Evolutionary conservation across 108 stramenopile species (phyloP).

Genomic region (Mayamaea pseudoterrestris): DNA sequence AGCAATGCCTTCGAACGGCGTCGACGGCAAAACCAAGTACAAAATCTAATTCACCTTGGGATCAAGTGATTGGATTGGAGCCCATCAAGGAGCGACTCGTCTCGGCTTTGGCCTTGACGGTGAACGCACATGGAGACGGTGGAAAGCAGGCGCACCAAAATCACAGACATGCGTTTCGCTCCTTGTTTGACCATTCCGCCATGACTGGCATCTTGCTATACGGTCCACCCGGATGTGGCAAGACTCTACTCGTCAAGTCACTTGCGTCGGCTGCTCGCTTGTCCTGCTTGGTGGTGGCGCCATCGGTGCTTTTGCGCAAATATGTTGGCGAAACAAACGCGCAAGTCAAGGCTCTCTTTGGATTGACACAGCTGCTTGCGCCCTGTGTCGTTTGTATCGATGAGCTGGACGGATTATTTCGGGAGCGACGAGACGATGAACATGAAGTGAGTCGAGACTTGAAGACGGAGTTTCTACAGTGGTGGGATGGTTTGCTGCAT

Average conservation of each 20-base stretch:
- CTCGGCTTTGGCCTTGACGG: too few relatives aligned
- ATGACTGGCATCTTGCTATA: slow-evolving; percentile 63
- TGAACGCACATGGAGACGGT: too few relatives aligned
- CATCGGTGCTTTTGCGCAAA: slow-evolving; percentile 79
- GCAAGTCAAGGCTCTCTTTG: slow-evolving; percentile 86
- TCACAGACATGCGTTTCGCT: slow-evolving; percentile 21
- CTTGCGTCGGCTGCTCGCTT: slow-evolving; percentile 78
- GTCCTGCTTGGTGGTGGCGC: slow-evolving; percentile 82
- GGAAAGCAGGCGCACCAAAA: too few relatives aligned
- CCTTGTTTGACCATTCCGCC: neutral
- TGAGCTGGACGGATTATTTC: slow-evolving; percentile 91
- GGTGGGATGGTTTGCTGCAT: slow-evolving; percentile 59
- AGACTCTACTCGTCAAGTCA: slow-evolving; percentile 70
- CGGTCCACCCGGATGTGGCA: slow-evolving; percentile 93
- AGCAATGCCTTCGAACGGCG: slow-evolving; percentile 4
- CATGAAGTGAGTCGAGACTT: slow-evolving; percentile 86
- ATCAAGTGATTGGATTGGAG: slow-evolving; percentile 4
- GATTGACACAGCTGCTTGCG: slow-evolving; percentile 54
- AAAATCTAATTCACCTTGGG: too few relatives aligned
- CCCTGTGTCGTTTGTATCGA: slow-evolving; percentile 82
- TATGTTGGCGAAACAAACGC: slow-evolving; percentile 91
- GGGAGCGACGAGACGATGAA: slow-evolving; percentile 61
- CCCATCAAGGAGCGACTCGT: slow-evolving; percentile 1
- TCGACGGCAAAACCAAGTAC: too few relatives aligned
- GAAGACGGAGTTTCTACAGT: slow-evolving; percentile 93